These are phyloP conservation scores for Aspergillus neotritici DNA, from an alignment of 2,329 filamentous ascomycete species.

Conservation along the genomic window DNA sequence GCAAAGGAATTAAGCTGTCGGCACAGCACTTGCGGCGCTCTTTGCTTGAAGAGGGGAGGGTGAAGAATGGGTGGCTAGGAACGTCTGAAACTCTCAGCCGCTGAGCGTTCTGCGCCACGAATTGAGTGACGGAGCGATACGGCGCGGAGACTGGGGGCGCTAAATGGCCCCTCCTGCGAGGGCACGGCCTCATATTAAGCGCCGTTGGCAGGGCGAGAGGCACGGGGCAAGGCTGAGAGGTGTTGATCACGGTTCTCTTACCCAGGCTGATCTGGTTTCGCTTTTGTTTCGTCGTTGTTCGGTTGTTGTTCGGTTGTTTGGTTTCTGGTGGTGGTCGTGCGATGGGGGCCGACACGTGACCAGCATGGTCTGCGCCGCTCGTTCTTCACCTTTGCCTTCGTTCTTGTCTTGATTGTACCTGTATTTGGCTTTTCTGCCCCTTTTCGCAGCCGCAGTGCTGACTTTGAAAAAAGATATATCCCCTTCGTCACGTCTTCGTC, in stretches of 20 bases:
- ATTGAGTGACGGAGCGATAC: conserved; percentile 9
- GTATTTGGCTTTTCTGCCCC: neutral
- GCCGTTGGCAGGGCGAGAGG: conserved; percentile 20
- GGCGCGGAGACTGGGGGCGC: conserved; percentile 19
- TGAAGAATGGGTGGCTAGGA: conserved; percentile 1
- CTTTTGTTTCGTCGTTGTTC: neutral
- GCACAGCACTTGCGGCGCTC: conserved; percentile 12
- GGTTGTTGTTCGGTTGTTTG: too few relatives aligned
- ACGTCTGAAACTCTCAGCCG: conserved; percentile 10
- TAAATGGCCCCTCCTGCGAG: conserved; percentile 17
- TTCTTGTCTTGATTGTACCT: neutral
- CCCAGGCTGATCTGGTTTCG: neutral
- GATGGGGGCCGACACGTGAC: conserved; percentile 1
- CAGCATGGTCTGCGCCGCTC: neutral
- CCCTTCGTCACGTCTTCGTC: too few relatives aligned
- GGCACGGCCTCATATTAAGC: conserved; percentile 18
- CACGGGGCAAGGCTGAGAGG: conserved; percentile 1
- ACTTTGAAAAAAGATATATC: too few relatives aligned
- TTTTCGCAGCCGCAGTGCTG: too few relatives aligned
- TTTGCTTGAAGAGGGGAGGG: neutral
- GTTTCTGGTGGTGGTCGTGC: too few relatives aligned
- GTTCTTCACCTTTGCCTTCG: too few relatives aligned
- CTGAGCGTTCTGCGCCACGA: conserved; percentile 11
- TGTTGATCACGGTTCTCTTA: neutral
- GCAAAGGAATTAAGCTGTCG: conserved; percentile 2